Conservation (phyloP, 768 basidiomycete species). For the Ramaria sp. region DNA sequence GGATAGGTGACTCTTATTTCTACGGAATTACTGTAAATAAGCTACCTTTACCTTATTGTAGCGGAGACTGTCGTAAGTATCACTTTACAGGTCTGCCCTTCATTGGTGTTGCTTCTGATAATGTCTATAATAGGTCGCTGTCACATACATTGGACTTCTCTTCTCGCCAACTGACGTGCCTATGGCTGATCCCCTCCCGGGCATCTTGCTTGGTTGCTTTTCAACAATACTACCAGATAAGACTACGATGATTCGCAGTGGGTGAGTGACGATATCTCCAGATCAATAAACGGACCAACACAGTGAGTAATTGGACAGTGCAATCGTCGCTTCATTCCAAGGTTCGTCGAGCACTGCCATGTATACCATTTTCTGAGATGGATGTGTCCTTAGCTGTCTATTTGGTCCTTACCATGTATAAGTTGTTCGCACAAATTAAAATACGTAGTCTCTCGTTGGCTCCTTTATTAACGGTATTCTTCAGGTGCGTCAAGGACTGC, state of each 20-base stretch:
- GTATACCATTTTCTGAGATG: not conserved
- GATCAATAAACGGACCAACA: not conserved
- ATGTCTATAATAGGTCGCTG: not conserved
- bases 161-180: not conserved
- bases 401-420: not conserved
- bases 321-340: not conserved
- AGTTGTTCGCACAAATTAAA: not conserved
- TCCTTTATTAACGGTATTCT: not conserved
- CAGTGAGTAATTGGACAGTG: not conserved
- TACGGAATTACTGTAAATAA: not conserved
- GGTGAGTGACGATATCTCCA: not conserved
- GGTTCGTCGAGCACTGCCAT: not conserved
- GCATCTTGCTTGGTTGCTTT: not conserved
- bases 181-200: not conserved
- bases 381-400: not conserved
- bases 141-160: not conserved
- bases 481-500: not conserved
- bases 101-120: not conserved
- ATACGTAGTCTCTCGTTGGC: not conserved
- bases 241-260: not conserved
- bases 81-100: not conserved
- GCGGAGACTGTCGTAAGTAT: not conserved
- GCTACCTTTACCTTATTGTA: not conserved
- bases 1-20: not conserved
- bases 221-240: not conserved